Base-by-base conservation (phyloP, 495 filamentous ascomycete genomes). In the Hyaloscypha bicolor region DNA sequence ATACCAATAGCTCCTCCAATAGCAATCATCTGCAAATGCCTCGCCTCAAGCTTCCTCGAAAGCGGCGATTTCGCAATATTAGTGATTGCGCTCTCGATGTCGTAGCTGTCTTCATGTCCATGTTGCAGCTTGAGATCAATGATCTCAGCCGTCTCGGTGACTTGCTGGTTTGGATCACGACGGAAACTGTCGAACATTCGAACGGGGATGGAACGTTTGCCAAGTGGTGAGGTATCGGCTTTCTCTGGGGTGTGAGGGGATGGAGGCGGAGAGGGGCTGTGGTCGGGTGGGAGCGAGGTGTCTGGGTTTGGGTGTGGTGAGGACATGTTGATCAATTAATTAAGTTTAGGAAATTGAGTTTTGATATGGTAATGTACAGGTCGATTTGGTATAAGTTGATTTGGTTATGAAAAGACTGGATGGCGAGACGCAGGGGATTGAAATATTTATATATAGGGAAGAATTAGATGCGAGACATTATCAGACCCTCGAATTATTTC, bases 11-110 rank as follows among this genome's bases (percentile, higher is more conserved):
- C 94, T 42, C 95, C 95, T 68, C 93, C 93, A 70, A 97, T 96
- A 8, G 94, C 94, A 81, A 97, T 97, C 93, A 97, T 97, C 82
- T 97, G 93, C 69, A 97, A 76, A 82, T 97, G 94, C 51, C 94
- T 85, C 14, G 90, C 88, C 77, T 96, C 95, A 60, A 97, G 76
- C 71, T 84, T 85, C 66, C 95, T 80, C 59, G 90, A 85, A 33
- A 99, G 82, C 19, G 89, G 88, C 22, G 93, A 91, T 59, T 86
- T 82, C 0, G 94, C 93, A 0, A 94, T 94, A 19, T 64, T 64
- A 5, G 31, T 52, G 57, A 57, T 57, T 21, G 62, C 62, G 48
- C 51, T 56, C 32, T 64, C 62, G n/a, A 57, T 31, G 57, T 64
- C 62, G 31, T 64, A 64, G 62, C 62, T 64, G 21, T 32, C 61